Conservation (phyloP, 2,329 filamentous ascomycete genomes). For the Dendrostoma leiphaemia region DNA sequence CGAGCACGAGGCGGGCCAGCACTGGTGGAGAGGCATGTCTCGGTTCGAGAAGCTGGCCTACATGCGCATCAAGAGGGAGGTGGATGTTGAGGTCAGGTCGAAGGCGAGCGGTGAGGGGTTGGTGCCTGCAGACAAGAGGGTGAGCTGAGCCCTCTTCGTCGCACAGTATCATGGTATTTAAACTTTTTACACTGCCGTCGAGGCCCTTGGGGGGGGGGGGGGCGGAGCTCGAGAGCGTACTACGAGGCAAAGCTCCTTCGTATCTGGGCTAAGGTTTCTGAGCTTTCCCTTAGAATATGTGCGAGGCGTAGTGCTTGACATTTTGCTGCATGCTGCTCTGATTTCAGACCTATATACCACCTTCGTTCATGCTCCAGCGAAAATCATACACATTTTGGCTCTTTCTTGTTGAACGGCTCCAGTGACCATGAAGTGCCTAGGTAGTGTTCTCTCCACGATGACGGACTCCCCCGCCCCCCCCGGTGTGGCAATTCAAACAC, state of each 20-base stretch:
- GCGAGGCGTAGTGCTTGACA: too few relatives aligned
- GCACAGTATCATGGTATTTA: too few relatives aligned
- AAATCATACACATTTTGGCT: too few relatives aligned
- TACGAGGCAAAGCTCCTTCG: background rate
- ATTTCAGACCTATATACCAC: too few relatives aligned
- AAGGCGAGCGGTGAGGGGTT: background rate
- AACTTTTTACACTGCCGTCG: too few relatives aligned
- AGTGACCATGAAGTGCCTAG: too few relatives aligned
- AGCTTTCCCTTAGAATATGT: slow-evolving; percentile 7
- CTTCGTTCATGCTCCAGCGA: too few relatives aligned
- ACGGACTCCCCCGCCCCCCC: too few relatives aligned
- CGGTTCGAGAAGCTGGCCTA: slow-evolving; percentile 87
- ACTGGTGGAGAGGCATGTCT: slow-evolving; percentile 87
- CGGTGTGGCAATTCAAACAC: slow-evolving; percentile 28
- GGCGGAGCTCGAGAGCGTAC: too few relatives aligned
- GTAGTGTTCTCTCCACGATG: too few relatives aligned
- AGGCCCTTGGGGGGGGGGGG: background rate
- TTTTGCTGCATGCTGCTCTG: too few relatives aligned
- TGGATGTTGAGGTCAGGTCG: slow-evolving; percentile 44
- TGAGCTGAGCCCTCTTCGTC: slow-evolving; percentile 40
- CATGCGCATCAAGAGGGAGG: slow-evolving; percentile 70
- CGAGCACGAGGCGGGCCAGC: slow-evolving; percentile 84
- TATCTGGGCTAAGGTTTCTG: background rate
- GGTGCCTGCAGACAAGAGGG: slow-evolving; percentile 39
- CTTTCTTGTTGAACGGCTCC: too few relatives aligned